Evolutionary conservation across 2,329 filamentous ascomycete genomes (phyloP).

Genomic region (Nothophaeocryptopus gaeumannii): DNA sequence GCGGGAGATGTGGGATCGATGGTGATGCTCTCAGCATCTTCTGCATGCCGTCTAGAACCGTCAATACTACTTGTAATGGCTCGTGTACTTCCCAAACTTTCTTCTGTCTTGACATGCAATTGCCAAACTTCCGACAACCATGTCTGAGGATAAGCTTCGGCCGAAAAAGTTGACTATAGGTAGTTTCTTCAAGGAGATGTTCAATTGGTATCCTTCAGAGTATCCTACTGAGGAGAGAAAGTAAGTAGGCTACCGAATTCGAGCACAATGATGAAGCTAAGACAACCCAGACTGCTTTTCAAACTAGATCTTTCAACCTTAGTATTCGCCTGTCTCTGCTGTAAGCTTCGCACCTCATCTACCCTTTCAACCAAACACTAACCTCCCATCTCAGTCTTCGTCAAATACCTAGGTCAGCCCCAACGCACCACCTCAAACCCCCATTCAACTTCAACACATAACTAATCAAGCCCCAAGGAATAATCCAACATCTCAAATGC

Average conservation of each 20-base stretch:
- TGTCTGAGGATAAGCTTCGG: background rate
- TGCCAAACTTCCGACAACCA: background rate
- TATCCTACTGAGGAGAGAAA: conserved; percentile 9
- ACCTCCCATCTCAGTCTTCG: background rate
- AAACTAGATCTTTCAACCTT: conserved; percentile 21
- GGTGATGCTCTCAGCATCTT: too few species aligned
- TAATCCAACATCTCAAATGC: conserved; percentile 44
- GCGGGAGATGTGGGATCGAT: too few species aligned
- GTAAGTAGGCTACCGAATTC: too few species aligned
- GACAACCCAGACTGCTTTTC: conserved; percentile 10
- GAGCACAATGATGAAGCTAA: too few species aligned
- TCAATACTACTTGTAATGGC: too few species aligned
- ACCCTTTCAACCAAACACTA: background rate
- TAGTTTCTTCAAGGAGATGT: conserved; percentile 11
- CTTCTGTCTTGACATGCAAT: too few species aligned
- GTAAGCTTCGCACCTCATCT: conserved; percentile 13
- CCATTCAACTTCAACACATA: too few species aligned
- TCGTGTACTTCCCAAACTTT: too few species aligned
- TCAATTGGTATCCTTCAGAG: conserved; percentile 13
- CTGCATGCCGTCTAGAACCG: too few species aligned
- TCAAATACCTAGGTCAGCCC: conserved; percentile 10
- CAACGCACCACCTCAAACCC: too few species aligned
- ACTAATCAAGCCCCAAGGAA: conserved; percentile 28
- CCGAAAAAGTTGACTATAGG: background rate
- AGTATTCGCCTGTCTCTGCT: conserved; percentile 13